Base-by-base conservation (phyloP, 140 eudicot species). In the Oenanthe javanica region DNA sequence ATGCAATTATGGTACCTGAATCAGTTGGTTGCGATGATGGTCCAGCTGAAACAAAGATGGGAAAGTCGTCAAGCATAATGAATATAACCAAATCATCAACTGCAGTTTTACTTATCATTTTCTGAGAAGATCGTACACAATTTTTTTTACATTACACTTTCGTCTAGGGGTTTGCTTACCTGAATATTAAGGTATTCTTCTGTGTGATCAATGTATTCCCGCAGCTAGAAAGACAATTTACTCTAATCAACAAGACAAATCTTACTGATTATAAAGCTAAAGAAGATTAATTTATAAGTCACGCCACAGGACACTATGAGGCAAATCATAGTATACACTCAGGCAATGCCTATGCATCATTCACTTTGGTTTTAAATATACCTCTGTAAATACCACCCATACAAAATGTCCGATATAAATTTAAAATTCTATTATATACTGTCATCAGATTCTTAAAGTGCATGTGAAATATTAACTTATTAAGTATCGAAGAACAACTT, bases 11-110 rank as follows among this genome's bases (percentile, higher is more conserved):
- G 73, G 5, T 36, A 90, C 97, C 97, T 93, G 98, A 89, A 91
- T 93, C 55, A 93, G 91, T 92, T 93, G 98, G 80, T 93, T 93
- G 76, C 98, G 89, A 79, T 93, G 98, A 87, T 91, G 91, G 83
- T 93, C 98, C 74, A 93, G 95, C 98, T 93, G 96, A 63, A 63
- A 63, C 40, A 63, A 63, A 63, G 71, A 63, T 25, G 4, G 40
- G 71, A 63, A 63, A 61, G 12, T n/a, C 36, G 5, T 61, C 69
- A n/a, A n/a, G 69, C 69, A 61, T n/a, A 21, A n/a, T n/a, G 14
- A 61, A n/a, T 52, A 3, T 52, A 52, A n/a, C 4, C 36, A 61
- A 61, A 10, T 63, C 7, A 1, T 61, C 80, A 87, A 80, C 15
- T 59, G 80, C 55, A 23, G 71, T 12, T 9, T 61, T 63, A 23